A percentile compares a stretch with the other conserved stretches of the same genome.
These are phyloP conservation scores for Zoysia matrella DNA, from an alignment of 202 grass and related monocot species.

Conservation along the genomic window DNA sequence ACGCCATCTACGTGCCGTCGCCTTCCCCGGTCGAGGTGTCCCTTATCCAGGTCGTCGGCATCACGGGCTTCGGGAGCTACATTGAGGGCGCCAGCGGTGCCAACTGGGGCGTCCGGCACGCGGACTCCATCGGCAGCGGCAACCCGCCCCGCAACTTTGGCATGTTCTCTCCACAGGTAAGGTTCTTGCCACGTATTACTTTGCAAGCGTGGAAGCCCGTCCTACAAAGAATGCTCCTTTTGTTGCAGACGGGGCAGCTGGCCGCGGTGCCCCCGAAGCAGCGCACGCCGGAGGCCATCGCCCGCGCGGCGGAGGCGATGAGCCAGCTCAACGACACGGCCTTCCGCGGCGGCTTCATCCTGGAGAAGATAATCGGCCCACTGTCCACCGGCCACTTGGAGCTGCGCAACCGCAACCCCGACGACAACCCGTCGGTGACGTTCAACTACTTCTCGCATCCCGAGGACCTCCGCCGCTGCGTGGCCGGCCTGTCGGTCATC, in stretches of 20 bases:
- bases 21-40: slow-evolving; percentile 66
- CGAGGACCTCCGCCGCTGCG: slow-evolving; percentile 72
- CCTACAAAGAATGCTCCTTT: neutral
- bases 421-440: slow-evolving; percentile 73
- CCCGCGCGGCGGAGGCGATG: slow-evolving; percentile 42
- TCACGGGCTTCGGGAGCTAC: slow-evolving; percentile 73
- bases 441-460: slow-evolving; percentile 90
- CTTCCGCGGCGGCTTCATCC: slow-evolving; percentile 83
- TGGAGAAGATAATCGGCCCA: slow-evolving; percentile 78
- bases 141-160: slow-evolving; percentile 48
- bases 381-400: slow-evolving; percentile 69
- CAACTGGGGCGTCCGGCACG: slow-evolving; percentile 48
- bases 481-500: slow-evolving; percentile 61
- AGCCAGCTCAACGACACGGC: slow-evolving; percentile 37
- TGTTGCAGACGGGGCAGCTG: slow-evolving; percentile 61
- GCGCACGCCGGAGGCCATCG: slow-evolving; percentile 49
- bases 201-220: neutral
- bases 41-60: slow-evolving; percentile 89
- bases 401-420: slow-evolving; percentile 74
- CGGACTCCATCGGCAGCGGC: neutral
- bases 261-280: slow-evolving; percentile 52
- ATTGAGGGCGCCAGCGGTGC: slow-evolving; percentile 81
- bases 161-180: slow-evolving; percentile 82
- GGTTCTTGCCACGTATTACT: neutral
- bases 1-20: slow-evolving; percentile 72